Base-by-base conservation (phyloP, 2,329 filamentous ascomycete genomes). In the Scedosporium apiospermum region DNA sequence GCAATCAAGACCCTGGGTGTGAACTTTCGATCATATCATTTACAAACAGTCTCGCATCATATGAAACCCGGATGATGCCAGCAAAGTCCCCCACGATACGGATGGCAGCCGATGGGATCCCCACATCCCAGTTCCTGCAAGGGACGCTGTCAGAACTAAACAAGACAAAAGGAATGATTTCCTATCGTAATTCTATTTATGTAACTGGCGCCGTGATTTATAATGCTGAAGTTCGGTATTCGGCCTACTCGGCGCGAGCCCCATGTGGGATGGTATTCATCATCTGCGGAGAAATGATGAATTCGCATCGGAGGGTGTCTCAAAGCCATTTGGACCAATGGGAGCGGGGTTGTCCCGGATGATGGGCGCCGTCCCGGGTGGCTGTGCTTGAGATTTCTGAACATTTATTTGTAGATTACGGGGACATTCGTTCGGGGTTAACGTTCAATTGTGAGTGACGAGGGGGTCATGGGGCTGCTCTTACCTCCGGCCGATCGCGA, bases 221-320 rank as follows among this genome's bases (percentile, higher is more conserved):
- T 55, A 55, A 55, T 55, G 51, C 51, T 55, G 18, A 27, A 14
- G 18, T 55, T 55, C 21, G 18, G 12, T 27, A 55, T 14, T 23
- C 23, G 51, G 9, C 21, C 44, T 12, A 12, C 21, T 18, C 51
- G 21, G 21, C 23, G 21, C 9, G 16, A 49, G 18, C 34, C 34
- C 10, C 18, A 49, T 49, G 44, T 21, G 2, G 18, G 16, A 26
- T 14, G 21, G 12, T 27, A 55, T 55, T 55, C 51, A 55, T 23
- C 51, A 55, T 55, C 18, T 55, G 51, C 51, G 23, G 51, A 55
- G 51, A 55, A 55, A 55, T 55, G 51, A 16, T 55, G 51, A 55
- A 55, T 55, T 55, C 7, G 51, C 18, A 23, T 23, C 5, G 51
- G 51, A 55, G 51, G 51, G n/a, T 55, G 51, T 55, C 21, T 23